phyloP scores from a whole-genome alignment of 208 protist genomes.

The Leishmania arabica region DNA sequence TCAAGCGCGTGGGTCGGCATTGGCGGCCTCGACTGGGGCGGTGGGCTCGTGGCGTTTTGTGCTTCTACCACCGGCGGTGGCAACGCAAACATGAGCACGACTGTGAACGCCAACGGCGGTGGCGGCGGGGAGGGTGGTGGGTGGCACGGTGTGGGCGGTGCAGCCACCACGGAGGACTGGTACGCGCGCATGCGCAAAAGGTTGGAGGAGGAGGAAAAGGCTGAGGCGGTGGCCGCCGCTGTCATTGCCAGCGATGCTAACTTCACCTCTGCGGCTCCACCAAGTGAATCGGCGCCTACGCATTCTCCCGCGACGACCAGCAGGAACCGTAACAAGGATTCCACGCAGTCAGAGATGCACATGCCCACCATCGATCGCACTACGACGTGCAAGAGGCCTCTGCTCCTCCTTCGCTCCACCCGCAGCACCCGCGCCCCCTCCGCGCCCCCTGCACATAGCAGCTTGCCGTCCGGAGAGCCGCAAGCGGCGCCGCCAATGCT shows the following conservation, averaged over 20 bases:
- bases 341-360: not conserved
- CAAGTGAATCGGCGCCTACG: not conserved
- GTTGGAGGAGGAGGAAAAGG: constrained; percentile 35
- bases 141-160: constrained; percentile 51
- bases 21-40: constrained; percentile 16
- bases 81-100: not conserved
- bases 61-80: not conserved
- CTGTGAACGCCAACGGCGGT: constrained; percentile 6
- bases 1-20: constrained; percentile 18
- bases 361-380: not conserved
- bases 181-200: constrained; percentile 63
- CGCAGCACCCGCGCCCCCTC: not conserved
- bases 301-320: not conserved
- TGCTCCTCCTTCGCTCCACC: not conserved
- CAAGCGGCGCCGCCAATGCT: not conserved
- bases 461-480: not conserved
- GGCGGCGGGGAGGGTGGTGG: constrained; percentile 11
- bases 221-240: constrained; percentile 7
- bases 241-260: not conserved
- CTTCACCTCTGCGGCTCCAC: not conserved
- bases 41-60: constrained; percentile 16
- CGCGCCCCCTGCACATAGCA: not conserved
- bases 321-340: not conserved
- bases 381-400: not conserved
- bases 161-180: constrained; percentile 54